Evolutionary conservation across 352 stramenopile species (phyloP).

Genomic region (Phytophthora brassicae): DNA sequence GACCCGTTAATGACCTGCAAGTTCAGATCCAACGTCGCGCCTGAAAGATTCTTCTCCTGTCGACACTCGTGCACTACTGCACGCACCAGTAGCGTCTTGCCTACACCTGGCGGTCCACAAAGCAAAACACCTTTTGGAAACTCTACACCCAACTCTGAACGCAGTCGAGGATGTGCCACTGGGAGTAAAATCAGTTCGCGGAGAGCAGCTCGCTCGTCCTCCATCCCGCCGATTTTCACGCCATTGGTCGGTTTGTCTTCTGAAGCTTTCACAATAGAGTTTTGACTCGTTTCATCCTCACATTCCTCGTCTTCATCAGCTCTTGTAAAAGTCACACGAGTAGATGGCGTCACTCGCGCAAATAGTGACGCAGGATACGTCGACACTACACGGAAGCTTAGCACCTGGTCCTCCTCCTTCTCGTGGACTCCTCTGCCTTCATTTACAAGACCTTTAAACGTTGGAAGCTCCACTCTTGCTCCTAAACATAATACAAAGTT

Average conservation of each 20-base stretch:
- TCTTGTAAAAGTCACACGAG: constrained; percentile 57
- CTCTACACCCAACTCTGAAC: constrained; percentile 52
- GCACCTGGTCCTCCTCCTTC: neutral
- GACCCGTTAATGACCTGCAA: constrained; percentile 79
- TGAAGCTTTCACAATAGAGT: neutral
- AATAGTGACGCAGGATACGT: constrained; percentile 45
- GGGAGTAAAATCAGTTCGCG: constrained; percentile 76
- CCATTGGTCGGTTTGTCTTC: constrained; percentile 3
- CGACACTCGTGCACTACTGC: constrained; percentile 83
- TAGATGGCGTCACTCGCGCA: constrained; percentile 39
- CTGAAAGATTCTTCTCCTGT: constrained; percentile 27
- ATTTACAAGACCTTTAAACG: constrained; percentile 25
- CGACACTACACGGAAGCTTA: constrained; percentile 51
- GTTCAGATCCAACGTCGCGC: constrained; percentile 36
- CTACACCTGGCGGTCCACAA: constrained; percentile 96
- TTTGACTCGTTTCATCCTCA: neutral
- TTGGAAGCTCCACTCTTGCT: constrained; percentile 45
- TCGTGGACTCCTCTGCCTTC: constrained; percentile 17
- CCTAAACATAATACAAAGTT: constrained; percentile 43
- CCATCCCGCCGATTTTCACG: constrained; percentile 62
- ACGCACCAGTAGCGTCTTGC: constrained; percentile 97
- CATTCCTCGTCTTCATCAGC: neutral
- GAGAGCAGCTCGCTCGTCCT: constrained; percentile 57
- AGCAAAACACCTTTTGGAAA: constrained; percentile 92
- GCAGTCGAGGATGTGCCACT: constrained; percentile 32